A percentile compares a stretch with the other conserved stretches of the same genome.
These are phyloP conservation scores for Lentinula guzmanii DNA, from an alignment of 768 basidiomycete species.

Conservation along the genomic window DNA sequence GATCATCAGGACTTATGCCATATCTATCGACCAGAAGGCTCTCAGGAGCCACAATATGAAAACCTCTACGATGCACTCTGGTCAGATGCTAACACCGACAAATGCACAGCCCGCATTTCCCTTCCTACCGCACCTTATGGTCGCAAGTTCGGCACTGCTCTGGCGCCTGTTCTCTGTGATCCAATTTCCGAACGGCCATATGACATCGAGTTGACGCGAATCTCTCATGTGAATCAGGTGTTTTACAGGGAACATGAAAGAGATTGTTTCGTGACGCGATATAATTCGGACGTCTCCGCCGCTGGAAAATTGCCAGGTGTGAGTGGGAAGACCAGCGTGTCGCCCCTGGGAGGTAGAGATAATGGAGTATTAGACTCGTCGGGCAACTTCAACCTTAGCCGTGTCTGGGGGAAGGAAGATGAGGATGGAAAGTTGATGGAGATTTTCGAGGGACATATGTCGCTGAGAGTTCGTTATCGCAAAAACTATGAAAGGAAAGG, in stretches of 20 bases:
- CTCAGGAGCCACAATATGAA: not conserved
- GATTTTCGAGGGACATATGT: not conserved
- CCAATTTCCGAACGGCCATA: not conserved
- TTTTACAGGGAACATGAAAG: not conserved
- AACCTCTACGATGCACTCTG: not conserved
- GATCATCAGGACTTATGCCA: conserved; percentile 2
- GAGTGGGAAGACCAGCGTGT: not conserved
- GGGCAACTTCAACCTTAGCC: not conserved
- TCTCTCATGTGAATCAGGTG: not conserved
- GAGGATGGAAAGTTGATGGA: not conserved
- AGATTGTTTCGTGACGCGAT: not conserved
- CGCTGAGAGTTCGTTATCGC: not conserved
- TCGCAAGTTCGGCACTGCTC: not conserved
- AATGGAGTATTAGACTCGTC: not conserved
- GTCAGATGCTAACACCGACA: not conserved
- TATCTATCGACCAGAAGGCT: not conserved
- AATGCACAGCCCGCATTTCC: not conserved
- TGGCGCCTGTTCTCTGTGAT: not conserved
- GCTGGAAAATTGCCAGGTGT: not conserved
- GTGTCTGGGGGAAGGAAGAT: not conserved
- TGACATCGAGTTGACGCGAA: not conserved
- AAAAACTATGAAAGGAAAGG: not conserved
- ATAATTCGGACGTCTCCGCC: not conserved
- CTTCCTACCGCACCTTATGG: not conserved
- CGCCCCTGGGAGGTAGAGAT: not conserved